Percentiles rank a stretch among this genome's conserved stretches.
Conservation (phyloP, 2,329 filamentous ascomycete genomes). For the Aspergillus pseudoviridinutans region DNA sequence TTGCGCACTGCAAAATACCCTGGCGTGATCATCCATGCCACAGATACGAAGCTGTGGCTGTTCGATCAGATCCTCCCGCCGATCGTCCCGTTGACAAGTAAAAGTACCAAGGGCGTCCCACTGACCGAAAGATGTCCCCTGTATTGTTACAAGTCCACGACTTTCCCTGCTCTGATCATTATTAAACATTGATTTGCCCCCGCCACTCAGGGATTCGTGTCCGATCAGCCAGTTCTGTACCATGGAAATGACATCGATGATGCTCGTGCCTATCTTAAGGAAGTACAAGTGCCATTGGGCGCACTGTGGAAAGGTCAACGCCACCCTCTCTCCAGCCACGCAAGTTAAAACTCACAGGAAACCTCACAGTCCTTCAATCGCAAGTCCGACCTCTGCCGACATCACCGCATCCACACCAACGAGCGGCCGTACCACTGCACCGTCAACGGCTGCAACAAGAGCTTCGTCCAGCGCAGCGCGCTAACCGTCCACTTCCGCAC, state of each 20-base stretch:
- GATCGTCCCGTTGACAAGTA: neutral
- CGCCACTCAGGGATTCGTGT: neutral
- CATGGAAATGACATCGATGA: neutral
- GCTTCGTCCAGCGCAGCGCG: constrained; percentile 47
- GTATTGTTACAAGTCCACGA: neutral
- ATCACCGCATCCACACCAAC: constrained; percentile 47
- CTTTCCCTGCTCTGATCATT: neutral
- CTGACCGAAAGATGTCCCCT: neutral
- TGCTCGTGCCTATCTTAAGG: neutral
- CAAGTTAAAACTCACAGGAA: neutral
- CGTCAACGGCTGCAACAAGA: constrained; percentile 43
- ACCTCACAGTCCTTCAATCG: constrained; percentile 43
- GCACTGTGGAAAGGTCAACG: neutral
- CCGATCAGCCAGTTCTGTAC: neutral
- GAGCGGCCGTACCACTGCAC: constrained; percentile 45
- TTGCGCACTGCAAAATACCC: neutral
- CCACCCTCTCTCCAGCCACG: neutral
- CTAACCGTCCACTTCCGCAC: constrained; percentile 44
- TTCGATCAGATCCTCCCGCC: neutral
- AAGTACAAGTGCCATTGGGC: neutral
- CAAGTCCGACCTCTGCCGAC: constrained; percentile 46
- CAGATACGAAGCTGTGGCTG: neutral
- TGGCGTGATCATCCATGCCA: neutral
- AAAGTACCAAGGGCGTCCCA: neutral
- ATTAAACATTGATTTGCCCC: neutral